Percentiles rank a stretch among this genome's conserved stretches.
phyloP scores from a whole-genome alignment of 2,329 filamentous ascomycete species.

The Fusarium luffae region DNA sequence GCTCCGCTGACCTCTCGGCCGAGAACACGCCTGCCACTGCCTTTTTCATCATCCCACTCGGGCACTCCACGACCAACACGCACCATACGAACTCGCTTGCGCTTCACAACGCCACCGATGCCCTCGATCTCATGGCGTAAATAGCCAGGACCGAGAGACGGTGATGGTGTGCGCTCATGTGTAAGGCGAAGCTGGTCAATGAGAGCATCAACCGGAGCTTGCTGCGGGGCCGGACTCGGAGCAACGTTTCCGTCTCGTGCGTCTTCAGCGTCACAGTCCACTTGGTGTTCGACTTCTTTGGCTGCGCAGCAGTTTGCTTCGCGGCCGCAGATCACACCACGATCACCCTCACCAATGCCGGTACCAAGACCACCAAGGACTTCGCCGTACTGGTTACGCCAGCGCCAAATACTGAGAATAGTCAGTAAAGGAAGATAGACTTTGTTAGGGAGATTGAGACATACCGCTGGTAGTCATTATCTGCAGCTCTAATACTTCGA shows the following conservation, averaged over 20 bases:
- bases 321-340: conserved; percentile 89
- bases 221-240: conserved; percentile 27
- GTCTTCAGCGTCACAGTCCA: conserved; percentile 86
- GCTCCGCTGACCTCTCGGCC: conserved; percentile 74
- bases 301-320: conserved; percentile 80
- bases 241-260: conserved; percentile 58
- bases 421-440: conserved; percentile 14
- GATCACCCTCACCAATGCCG: conserved; percentile 87
- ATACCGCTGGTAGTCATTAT: conserved; percentile 69
- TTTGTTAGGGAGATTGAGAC: conserved; percentile 22
- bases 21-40: conserved; percentile 70
- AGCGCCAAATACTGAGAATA: conserved; percentile 80
- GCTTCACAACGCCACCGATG: conserved; percentile 88
- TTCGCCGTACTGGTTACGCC: conserved; percentile 86
- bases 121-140: conserved; percentile 89
- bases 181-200: conserved; percentile 48
- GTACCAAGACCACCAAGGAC: conserved; percentile 84
- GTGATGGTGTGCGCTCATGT: conserved; percentile 57
- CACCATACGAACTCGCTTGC: conserved; percentile 85
- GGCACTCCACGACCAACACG: conserved; percentile 85
- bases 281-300: conserved; percentile 82
- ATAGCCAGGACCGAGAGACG: conserved; percentile 76
- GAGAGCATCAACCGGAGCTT: conserved; percentile 42
- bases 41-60: conserved; percentile 83
- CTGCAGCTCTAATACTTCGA: conserved; percentile 70